These are phyloP conservation scores for Linaria vulgaris DNA, from an alignment of 257 asterid genomes.

Conservation along the genomic window DNA sequence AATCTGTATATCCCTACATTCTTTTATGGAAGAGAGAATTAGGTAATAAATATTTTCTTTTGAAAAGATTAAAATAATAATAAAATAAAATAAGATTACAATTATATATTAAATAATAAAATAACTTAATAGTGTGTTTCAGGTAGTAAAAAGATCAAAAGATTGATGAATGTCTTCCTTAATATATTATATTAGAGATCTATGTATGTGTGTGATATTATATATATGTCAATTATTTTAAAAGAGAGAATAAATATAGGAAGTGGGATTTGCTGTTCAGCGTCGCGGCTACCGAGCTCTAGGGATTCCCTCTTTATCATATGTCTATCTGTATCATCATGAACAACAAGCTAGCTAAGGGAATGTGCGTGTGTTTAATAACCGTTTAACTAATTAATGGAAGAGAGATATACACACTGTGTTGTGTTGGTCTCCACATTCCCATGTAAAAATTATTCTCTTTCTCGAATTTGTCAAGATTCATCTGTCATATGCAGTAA, in stretches of 20 bases:
- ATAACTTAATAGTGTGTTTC: too few relatives aligned
- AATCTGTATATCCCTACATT: too few relatives aligned
- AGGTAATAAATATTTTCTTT: too few relatives aligned
- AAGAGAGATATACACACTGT: neutral
- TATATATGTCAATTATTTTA: neutral
- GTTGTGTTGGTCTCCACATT: slow-evolving; percentile 38
- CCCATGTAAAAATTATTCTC: slow-evolving; percentile 33
- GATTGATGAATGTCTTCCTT: too few relatives aligned
- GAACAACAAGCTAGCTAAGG: neutral
- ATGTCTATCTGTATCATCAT: neutral
- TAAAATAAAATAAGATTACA: too few relatives aligned
- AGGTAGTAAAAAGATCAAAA: too few relatives aligned
- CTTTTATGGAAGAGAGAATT: too few relatives aligned
- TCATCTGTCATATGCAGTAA: slow-evolving; percentile 39
- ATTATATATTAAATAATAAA: too few relatives aligned
- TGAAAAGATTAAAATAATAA: too few relatives aligned
- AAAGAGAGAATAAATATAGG: slow-evolving; percentile 15
- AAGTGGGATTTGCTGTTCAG: slow-evolving; percentile 77
- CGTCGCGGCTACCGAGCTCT: slow-evolving; percentile 54
- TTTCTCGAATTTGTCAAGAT: slow-evolving; percentile 63
- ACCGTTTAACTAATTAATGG: neutral
- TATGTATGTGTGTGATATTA: too few relatives aligned
- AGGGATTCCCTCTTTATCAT: slow-evolving; percentile 56
- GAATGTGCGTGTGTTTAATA: too few relatives aligned
- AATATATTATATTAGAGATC: too few relatives aligned